Evolutionary conservation across 2,329 filamentous ascomycete species (phyloP), one percentile per base, ranked within the genome.

Genomic region (Microcera coccophila): DNA sequence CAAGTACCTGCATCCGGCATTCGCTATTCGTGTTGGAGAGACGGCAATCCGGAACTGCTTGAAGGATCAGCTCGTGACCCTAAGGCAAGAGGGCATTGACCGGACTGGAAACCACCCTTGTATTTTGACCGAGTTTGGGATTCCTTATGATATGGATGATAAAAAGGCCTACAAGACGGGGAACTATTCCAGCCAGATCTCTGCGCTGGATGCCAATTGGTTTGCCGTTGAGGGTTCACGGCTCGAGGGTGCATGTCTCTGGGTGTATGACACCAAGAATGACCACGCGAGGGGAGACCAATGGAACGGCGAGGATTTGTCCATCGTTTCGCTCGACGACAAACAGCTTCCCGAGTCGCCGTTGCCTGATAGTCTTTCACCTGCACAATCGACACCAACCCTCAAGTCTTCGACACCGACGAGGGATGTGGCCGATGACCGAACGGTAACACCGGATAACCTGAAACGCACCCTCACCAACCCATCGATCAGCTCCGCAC

Each of bases 101-200:
- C 82, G 89, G 45, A 88, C 90, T 73, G 93, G 93, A 16, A 81
- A 86, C 17, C 90, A 94, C 55, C 93, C 93, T 0, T 89, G 90
- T 55, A 69, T 98, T 4, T 81, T 96, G 64, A 94, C 89, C 1
- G 93, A 98, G 62, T 97, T 97, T 58, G 93, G 93, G 7, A 96
- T 98, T 45, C 93, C 93, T 0, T 98, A 95, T 62, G 93, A 98
- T 62, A 97, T 98, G 94, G 91, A 98, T 60, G 84, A 95, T 53
- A 90, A 95, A 66, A 76, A 93, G 59, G 93, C 93, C 1, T 98
- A 98, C 69, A 87, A 89, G 67, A 95, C 89, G 5, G 93, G 94
- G 7, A 87, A 98, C 64, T 98, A 95, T 66, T 85, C 86, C 34
- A 95, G 88, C 57, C 93, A 98, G 63, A 87, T 85, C 24, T 82